Base-by-base conservation (phyloP, 1,284 basidiomycete genomes). In the Moesziomyces parantarcticus region DNA sequence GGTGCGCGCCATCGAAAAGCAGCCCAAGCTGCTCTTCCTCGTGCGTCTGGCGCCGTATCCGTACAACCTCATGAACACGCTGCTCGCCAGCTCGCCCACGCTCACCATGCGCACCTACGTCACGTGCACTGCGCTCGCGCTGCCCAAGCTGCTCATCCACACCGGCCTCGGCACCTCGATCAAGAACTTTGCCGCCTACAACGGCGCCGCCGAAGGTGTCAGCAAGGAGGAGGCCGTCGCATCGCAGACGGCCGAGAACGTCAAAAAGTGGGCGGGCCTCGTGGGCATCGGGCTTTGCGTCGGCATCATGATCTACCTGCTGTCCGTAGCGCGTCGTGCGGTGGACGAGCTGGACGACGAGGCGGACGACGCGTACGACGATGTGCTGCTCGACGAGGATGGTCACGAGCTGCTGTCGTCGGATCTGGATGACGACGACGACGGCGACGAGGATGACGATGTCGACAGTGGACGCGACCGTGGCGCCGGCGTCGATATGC, bases 131-230 rank as follows among this genome's bases (percentile, higher is more conserved):
- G 92, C 90, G 6, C 87, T 93, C 32, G 92, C 91, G 39, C 87
- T 94, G 55, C 89, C 92, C 87, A 94, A 94, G 84, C 89, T 94
- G 73, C 89, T 93, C 84, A 88, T 94, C 55, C 92, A 94, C 86
- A 92, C 92, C 23, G 90, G 88, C 66, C 87, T 94, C 67, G 92
- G 92, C 45, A 89, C 90, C 22, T 90, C 90, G 22, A 92, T 94
- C 79, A 90, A 91, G 79, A 92, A 90, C 41, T 94, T 94, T 85
- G 88, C 89, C 62, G 88, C 89, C 61, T 89, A 89, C 84, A 88
- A 90, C 78, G 75, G 75, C 11, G 64, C 62, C 11, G 55, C 34
- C 3, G 45, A 47, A 23, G 53, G 34, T 3, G 26, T 57, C 32
- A 83, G 82, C 62, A 71, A 83, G 32, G 75, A 51, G 45, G 59